Base-by-base conservation (phyloP, 208 protist genomes). In the Leishmania tarentolae region DNA sequence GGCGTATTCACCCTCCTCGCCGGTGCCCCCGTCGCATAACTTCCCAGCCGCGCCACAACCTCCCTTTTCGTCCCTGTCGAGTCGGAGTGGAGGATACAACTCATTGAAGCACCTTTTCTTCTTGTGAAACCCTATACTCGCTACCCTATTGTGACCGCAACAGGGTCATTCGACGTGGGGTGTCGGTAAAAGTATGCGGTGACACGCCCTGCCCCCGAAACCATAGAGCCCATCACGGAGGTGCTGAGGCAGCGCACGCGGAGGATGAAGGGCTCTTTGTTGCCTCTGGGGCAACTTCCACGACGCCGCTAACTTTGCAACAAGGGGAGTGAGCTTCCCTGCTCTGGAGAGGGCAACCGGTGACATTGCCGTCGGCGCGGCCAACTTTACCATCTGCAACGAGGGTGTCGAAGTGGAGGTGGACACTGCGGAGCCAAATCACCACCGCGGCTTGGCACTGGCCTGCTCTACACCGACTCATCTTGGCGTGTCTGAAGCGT, bases 371-470 rank as follows among this genome's bases (percentile, higher is more conserved):
- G 78, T 70, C 70, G 78, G 70, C 31, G 78, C 70, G 2, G 50
- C 70, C 11, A 66, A 53, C 50, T 76, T 81, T 76, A 46, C 70
- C 52, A 28, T 81, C 47, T 81, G 78, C 70, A 70, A 76, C n/a
- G 78, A 47, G 4, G 78, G 78, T 19, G 53, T 76, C 42, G 46
- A 81, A 31, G 9, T 76, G 70, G 78, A 76, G 57, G 78, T 81
- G 56, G 78, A 81, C 69, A 81, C 78, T 7, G 76, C 63, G 31
- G 66, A 47, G 66, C 1, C 46, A 35, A 69, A 81, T 35, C 78
- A 76, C 28, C 70, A 57, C 8, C 57, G 78, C 42, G 78, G 78
- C 24, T 47, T 81, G 78, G 78, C 78, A 1, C 78, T 70, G 13
- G 78, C 40, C 24, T 76, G 69, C 69, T 37, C 69, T 40, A 69